Conservation (phyloP, 176 grass and related monocot species). For the Thalia dealbata region DNA sequence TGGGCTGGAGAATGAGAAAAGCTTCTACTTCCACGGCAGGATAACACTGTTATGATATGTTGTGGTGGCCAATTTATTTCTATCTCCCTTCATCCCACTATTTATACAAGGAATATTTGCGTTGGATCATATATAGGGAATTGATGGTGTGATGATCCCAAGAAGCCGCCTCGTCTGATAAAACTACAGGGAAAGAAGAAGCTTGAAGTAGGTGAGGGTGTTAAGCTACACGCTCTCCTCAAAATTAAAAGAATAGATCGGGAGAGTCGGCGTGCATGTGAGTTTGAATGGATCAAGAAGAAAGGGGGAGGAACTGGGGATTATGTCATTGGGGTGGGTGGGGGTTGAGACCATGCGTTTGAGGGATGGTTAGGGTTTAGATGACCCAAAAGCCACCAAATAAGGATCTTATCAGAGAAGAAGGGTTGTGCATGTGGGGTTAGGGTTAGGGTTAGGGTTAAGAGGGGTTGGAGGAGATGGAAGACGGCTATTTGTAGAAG, state of each 20-base stretch:
- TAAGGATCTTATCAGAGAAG: not conserved
- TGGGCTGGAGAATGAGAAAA: too few relatives aligned
- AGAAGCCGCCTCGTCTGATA: too few relatives aligned
- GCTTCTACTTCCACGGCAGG: too few relatives aligned
- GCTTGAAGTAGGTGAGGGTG: not conserved
- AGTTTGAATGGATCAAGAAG: not conserved
- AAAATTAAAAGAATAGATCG: not conserved
- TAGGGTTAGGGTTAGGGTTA: too few relatives aligned
- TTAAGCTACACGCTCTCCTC: not conserved
- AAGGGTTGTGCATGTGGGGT: too few relatives aligned
- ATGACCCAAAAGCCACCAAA: slow-evolving; percentile 6
- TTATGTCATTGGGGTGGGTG: not conserved
- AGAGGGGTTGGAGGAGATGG: too few relatives aligned
- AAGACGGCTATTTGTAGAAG: too few relatives aligned
- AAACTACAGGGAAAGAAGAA: not conserved
- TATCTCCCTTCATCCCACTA: not conserved
- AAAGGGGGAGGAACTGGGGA: not conserved
- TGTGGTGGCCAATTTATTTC: not conserved
- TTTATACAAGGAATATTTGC: not conserved
- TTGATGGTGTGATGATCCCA: too few relatives aligned
- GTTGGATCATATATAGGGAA: too few relatives aligned
- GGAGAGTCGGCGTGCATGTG: not conserved
- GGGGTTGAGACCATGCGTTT: not conserved
- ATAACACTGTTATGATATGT: too few relatives aligned
- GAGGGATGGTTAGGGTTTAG: not conserved